Base-by-base conservation (phyloP, 202 grass and related monocot species). In the Setaria viridis region DNA sequence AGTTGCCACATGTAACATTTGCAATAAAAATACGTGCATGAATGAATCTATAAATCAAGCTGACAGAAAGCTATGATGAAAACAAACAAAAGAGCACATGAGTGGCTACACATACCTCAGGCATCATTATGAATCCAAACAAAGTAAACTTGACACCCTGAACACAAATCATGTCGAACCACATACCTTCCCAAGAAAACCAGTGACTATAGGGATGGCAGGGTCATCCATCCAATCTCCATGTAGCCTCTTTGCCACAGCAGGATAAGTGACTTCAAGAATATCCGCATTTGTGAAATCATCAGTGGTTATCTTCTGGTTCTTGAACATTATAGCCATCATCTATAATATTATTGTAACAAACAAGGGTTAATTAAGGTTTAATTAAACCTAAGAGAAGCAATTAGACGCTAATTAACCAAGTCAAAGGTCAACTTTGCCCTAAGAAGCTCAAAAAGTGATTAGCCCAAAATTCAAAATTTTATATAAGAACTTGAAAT, bases 271-370 rank as follows among this genome's bases (percentile, higher is more conserved):
- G 53, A 90, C 95, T 87, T 98, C 95, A 63, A 95, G 94, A 85
- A 98, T 95, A 71, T 98, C 95, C 17, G 95, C 95, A 95, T 95
- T 98, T 57, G 91, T 98, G 62, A 98, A 96, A 62, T 96, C 94
- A 70, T 96, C 94, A 11, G 91, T 96, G 10, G 94, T 96, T 90
- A 96, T 93, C 25, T 25, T 25, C 25, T 25, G 25, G 25, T 25
- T 25, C 25, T 25, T 25, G 25, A 25, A 25, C 25, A 25, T 25
- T 25, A 25, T 25, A 25, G 25, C 25, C 25, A 25, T 25, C 25
- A 25, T 25, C 25, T 25, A 25, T 25, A 25, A 25, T 25, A 25
- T 25, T 25, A 25, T 0, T 25, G 25, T 25, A 25, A 25, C 25
- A 25, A 25, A 0, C 25, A 25, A 25, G 25, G 25, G 25, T 25